phyloP scores from a whole-genome alignment of 257 asterid genomes.

The Rauvolfia tetraphylla region DNA sequence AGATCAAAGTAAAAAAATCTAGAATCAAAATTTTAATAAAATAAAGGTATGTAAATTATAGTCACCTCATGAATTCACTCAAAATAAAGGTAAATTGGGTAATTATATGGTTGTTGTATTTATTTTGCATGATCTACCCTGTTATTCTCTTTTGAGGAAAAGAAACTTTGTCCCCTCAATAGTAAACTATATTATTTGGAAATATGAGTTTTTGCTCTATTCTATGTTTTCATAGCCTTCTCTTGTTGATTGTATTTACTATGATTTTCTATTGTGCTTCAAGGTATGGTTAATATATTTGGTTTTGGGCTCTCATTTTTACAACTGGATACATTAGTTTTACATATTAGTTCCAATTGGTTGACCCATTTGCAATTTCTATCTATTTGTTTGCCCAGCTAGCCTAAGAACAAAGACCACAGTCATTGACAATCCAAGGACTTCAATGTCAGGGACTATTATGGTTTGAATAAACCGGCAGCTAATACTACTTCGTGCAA shows the following conservation, averaged over 20 bases:
- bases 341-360: no score
- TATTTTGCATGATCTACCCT: not conserved
- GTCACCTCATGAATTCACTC: no score
- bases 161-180: not conserved
- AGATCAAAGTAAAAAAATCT: no score
- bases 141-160: not conserved
- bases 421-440: conserved; percentile 33
- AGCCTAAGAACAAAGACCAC: conserved; percentile 28
- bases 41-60: no score
- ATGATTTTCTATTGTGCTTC: not conserved
- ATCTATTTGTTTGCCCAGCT: conserved; percentile 33
- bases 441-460: conserved; percentile 33
- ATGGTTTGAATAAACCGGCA: conserved; percentile 37
- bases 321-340: no score
- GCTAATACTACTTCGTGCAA: conserved; percentile 44
- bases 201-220: not conserved
- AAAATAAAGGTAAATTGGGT: no score
- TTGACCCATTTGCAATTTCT: no score
- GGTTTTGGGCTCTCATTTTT: not conserved
- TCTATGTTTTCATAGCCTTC: not conserved
- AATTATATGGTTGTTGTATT: not conserved
- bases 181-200: not conserved
- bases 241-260: not conserved
- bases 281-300: not conserved
- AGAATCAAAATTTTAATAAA: no score